phyloP scores from a whole-genome alignment of 345 rosid genomes.

The Odontarrhena argentea region DNA sequence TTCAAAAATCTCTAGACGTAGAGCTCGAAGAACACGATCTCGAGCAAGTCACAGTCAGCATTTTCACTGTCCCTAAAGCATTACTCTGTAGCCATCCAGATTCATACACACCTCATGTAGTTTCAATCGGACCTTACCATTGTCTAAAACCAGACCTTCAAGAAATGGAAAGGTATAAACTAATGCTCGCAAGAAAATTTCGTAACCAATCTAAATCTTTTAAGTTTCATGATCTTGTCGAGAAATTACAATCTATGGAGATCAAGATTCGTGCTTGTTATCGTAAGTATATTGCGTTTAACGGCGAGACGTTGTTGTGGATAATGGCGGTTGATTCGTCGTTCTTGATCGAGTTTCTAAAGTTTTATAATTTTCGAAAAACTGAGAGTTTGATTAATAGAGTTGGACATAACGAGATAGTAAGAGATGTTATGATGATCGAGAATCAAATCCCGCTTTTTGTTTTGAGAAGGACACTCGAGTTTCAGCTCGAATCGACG shows the following conservation, averaged over 20 bases:
- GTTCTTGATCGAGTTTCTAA: conserved; percentile 69
- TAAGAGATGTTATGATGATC: conserved; percentile 68
- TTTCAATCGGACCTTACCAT: conserved; percentile 83
- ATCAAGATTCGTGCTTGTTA: conserved; percentile 54
- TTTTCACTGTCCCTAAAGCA: conserved; percentile 69
- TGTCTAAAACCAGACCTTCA: conserved; percentile 64
- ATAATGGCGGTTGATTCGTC: conserved; percentile 79
- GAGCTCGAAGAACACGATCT: conserved; percentile 61
- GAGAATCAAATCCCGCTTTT: conserved; percentile 79
- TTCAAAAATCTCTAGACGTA: conserved; percentile 56
- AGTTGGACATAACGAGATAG: conserved; percentile 52
- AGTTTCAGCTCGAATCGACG: conserved; percentile 43
- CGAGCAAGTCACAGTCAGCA: conserved; percentile 47
- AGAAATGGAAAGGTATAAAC: conserved; percentile 72
- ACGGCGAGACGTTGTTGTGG: conserved; percentile 66
- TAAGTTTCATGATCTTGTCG: conserved; percentile 54
- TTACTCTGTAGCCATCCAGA: conserved; percentile 54
- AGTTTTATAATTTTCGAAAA: conserved; percentile 46
- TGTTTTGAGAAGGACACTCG: conserved; percentile 53
- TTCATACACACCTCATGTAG: conserved; percentile 66
- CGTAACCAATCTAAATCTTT: conserved; percentile 43
- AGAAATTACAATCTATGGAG: conserved; percentile 48
- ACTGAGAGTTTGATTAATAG: conserved; percentile 45
- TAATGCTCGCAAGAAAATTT: conserved; percentile 54
- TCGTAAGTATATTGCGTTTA: conserved; percentile 55